Evolutionary conservation across 179 eudicot species (phyloP), one percentile per base, ranked within the genome.

Genomic region (Amaranthus tricolor): DNA sequence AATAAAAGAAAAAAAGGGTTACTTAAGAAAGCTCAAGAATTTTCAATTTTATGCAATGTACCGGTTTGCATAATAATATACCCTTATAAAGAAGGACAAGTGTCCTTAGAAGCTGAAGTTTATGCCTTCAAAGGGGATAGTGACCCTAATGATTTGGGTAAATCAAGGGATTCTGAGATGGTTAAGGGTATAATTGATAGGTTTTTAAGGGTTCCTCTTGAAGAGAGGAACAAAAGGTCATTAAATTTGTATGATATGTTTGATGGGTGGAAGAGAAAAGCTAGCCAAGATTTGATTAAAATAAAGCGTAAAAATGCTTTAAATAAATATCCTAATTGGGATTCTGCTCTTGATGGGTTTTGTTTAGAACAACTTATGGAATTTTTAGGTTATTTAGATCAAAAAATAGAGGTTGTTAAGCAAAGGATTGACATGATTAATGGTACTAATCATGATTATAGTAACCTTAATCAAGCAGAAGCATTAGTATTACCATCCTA

Each of bases 11-110:
- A 84, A 17, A 85, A 84, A 62, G 87, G 88, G 0, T 66, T 89
- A 49, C 62, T 70, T 64, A 86, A 86, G 78, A 89, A 89, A 79
- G 76, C 84, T n/a, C 67, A 80, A 11, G 91, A 89, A 44, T 64
- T 89, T 9, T 80, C 90, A 12, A 81, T 83, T 2, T 84, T 89
- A 5, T 89, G 93, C n/a, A 78, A 83, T 65, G 91, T 86, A 0
- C 79, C 81, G n/a, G 75, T 84, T 44, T 86, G 91, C 79, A 70
- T 89, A 57, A 78, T 89, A 47, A 78, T 87, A 56, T 83, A 82
- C 75, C 88, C 85, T 9, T 77, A 53, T 12, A 62, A 47, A 8
- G 57, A 80, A 17, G 78, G 78, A 19, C 62, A 75, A 44, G 57
- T 13, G 43, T 20, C 65, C 44, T 56, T 57, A 0, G 76, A 78